phyloP scores from a whole-genome alignment of 805 yeast species.

The Metschnikowia colocasiae region DNA sequence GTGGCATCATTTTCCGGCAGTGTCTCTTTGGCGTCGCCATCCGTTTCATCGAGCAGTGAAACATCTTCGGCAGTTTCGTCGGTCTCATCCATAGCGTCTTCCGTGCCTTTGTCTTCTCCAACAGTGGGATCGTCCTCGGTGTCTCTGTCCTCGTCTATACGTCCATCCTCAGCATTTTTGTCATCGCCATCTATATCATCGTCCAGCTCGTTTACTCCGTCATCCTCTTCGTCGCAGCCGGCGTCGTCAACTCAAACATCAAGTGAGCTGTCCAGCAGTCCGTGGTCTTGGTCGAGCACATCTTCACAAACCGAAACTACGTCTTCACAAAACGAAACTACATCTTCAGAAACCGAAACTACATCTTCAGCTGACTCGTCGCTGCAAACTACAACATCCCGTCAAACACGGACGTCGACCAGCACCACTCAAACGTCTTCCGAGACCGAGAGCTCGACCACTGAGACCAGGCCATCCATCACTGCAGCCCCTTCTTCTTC shows the following conservation, averaged over 20 bases:
- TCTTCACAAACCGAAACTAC: constrained; percentile 8
- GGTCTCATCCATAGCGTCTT: neutral
- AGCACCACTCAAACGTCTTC: constrained; percentile 4
- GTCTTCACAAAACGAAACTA: no score
- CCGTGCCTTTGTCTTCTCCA: neutral
- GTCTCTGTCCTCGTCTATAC: neutral
- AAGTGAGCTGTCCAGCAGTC: constrained; percentile 13
- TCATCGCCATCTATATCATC: constrained; percentile 12
- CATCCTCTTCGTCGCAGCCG: constrained; percentile 16
- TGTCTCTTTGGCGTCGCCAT: neutral
- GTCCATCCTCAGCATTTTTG: constrained; percentile 4
- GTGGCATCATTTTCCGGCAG: no score
- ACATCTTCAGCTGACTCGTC: constrained; percentile 11
- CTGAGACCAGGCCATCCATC: neutral
- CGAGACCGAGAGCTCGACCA: neutral
- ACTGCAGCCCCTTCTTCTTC: constrained; percentile 9
- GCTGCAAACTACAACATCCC: constrained; percentile 3
- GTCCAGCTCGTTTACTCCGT: constrained; percentile 10
- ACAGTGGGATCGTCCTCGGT: neutral
- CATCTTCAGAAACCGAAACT: constrained; percentile 5
- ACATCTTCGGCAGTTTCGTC: neutral
- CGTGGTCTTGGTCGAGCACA: constrained; percentile 17
- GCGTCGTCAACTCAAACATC: constrained; percentile 23
- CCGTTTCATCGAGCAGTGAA: neutral
- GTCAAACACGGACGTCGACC: constrained; percentile 2